phyloP scores from a whole-genome alignment of 306 rosid genomes.

The Trifolium subterraneum region DNA sequence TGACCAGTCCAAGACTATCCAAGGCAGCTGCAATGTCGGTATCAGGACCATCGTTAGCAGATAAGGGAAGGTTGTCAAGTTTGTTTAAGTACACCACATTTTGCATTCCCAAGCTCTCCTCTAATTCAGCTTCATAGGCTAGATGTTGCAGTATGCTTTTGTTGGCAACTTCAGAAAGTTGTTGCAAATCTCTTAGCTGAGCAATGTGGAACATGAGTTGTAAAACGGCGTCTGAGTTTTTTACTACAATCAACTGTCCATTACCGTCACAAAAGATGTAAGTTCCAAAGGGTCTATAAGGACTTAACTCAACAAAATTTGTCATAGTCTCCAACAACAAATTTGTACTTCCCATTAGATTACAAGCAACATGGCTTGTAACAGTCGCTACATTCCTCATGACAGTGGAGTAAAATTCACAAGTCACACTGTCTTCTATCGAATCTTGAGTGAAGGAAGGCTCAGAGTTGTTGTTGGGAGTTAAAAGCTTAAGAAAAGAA shows the following conservation, averaged over 20 bases:
- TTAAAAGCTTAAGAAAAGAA: constrained; percentile 45
- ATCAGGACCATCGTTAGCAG: constrained; percentile 42
- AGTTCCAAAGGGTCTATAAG: constrained; percentile 85
- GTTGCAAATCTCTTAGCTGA: constrained; percentile 43
- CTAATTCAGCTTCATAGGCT: constrained; percentile 46
- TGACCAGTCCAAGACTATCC: constrained; percentile 79
- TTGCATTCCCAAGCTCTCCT: constrained; percentile 47
- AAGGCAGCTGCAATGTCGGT: constrained; percentile 47
- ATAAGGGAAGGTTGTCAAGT: constrained; percentile 54
- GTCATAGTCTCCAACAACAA: constrained; percentile 57
- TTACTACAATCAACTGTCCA: constrained; percentile 52
- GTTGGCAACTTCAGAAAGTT: constrained; percentile 38
- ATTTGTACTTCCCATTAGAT: constrained; percentile 75
- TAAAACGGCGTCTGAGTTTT: constrained; percentile 70
- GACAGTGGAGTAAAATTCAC: constrained; percentile 50
- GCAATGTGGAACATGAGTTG: constrained; percentile 68
- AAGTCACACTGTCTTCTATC: neutral
- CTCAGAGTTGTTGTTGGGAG: neutral
- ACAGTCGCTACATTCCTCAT: constrained; percentile 59
- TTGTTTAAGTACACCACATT: constrained; percentile 43
- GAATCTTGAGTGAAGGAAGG: neutral
- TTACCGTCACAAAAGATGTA: constrained; percentile 60
- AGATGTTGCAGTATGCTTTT: constrained; percentile 59
- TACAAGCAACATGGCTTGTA: constrained; percentile 67
- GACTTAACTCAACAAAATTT: constrained; percentile 61